Evolutionary conservation across 192 early-diverging fungal species (phyloP).

Genomic region (Bifiguratus adelaidae): DNA sequence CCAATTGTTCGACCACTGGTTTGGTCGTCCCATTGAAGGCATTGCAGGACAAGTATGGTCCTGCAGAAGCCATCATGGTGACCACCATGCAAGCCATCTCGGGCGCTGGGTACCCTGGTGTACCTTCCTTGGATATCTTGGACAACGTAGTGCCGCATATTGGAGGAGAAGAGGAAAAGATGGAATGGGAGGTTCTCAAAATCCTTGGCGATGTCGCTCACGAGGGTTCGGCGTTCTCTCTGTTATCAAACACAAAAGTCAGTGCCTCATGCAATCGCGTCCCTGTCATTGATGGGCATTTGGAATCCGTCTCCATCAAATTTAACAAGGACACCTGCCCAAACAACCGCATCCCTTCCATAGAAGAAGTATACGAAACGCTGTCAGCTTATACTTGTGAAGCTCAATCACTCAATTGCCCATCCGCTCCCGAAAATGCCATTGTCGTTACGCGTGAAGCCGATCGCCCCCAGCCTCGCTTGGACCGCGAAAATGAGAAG

Average conservation of each 20-base stretch:
- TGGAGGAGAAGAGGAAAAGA: conserved; percentile 93
- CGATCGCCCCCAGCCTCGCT: conserved; percentile 90
- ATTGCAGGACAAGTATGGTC: conserved; percentile 87
- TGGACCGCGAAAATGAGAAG: conserved; percentile 75
- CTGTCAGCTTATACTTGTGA: conserved; percentile 71
- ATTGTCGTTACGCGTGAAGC: conserved; percentile 62
- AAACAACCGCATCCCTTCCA: conserved; percentile 45
- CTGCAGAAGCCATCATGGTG: conserved; percentile 69
- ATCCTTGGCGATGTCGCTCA: conserved; percentile 67
- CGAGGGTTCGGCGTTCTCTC: conserved; percentile 36
- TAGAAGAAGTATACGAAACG: conserved; percentile 62
- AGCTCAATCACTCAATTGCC: conserved; percentile 65
- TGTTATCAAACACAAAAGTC: conserved; percentile 52
- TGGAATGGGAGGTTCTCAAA: conserved; percentile 90
- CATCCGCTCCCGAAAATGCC: conserved; percentile 69
- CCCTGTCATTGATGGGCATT: conserved; percentile 93
- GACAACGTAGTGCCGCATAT: conserved; percentile 96
- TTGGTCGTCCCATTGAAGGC: conserved; percentile 85
- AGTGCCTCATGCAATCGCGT: conserved; percentile 96
- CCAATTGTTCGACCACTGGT: conserved; percentile 98
- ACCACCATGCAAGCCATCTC: conserved; percentile 94
- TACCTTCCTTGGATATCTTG: conserved; percentile 87
- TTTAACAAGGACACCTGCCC: conserved; percentile 50
- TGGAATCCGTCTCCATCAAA: conserved; percentile 79
- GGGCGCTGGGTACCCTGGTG: conserved; percentile 96